Base-by-base conservation (phyloP, 2,329 filamentous ascomycete genomes). In the Epichloe uncinata region DNA sequence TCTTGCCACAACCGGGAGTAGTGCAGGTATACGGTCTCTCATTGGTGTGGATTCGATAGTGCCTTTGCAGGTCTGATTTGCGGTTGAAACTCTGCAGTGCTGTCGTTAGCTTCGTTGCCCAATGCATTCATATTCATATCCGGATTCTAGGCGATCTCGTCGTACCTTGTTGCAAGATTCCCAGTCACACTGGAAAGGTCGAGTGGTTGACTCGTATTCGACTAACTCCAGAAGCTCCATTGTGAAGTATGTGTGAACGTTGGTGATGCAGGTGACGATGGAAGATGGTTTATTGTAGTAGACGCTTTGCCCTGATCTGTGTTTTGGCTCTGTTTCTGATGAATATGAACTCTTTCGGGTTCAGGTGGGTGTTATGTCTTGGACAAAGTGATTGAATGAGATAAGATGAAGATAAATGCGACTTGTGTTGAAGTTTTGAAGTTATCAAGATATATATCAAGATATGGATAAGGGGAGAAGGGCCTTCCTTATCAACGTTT, bases 1-100 rank as follows among this genome's bases (percentile, higher is more conserved):
- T 81, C 67, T 85, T 85, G 42, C 78, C 78, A 60, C 82, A 85
- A 5, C 74, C 77, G 8, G 72, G 71, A 8, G 71, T 75, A 50
- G 69, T 69, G 65, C 81, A 85, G 33, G 73, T 71, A 61, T 84
- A 84, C 9, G 82, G 82, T 18, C 81, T 71, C 64, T 85, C 81
- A 60, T 84, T 84, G 49, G 82, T 85, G 65, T 85, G 82, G 60
- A 85, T 85, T 54, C 82, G 75, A 60, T 82, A 82, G 60, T 85
- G 82, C 60, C 82, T 74, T 60, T 84, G 80, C 53, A 85, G 68
- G 58, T 85, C 82, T 16, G 82, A 85, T 64, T 85, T 85, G 59
- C 82, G 74, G 65, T 84, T 84, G 70, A 85, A 85, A 66, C 78
- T 82, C 82, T 85, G 56, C 1, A 9, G 5, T 13, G 20, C 4